Evolutionary conservation across 1,284 basidiomycete genomes (phyloP).

Genomic region (Sanghuangporus weigelae): DNA sequence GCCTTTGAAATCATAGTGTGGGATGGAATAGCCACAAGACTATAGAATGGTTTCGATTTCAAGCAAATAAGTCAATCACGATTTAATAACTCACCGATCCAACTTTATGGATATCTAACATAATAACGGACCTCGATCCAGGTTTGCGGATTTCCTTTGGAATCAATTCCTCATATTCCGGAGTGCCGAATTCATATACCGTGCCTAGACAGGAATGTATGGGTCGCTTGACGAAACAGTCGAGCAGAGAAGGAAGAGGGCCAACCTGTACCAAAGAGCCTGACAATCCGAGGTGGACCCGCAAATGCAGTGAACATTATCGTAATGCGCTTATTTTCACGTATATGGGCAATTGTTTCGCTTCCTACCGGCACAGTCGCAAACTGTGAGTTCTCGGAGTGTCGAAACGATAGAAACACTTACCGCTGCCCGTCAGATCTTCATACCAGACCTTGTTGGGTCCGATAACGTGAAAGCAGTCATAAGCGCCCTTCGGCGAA

Average conservation of each 20-base stretch:
- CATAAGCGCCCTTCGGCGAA: constrained; percentile 45
- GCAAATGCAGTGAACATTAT: constrained; percentile 55
- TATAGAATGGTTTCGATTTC: not conserved
- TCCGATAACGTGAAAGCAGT: constrained; percentile 45
- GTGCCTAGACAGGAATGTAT: constrained; percentile 29
- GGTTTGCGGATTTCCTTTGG: constrained; percentile 34
- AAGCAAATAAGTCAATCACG: not conserved
- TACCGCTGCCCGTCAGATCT: constrained; percentile 53
- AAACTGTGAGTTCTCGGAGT: not conserved
- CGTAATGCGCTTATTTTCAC: constrained; percentile 53
- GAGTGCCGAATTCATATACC: constrained; percentile 45
- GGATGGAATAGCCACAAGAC: constrained; percentile 33
- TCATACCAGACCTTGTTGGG: constrained; percentile 52
- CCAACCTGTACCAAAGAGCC: constrained; percentile 51
- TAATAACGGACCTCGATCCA: constrained; percentile 47
- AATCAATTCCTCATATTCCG: constrained; percentile 44
- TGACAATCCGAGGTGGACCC: constrained; percentile 37
- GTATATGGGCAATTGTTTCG: constrained; percentile 55
- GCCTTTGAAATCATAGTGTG: constrained; percentile 41
- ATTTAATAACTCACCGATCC: constrained; percentile 33
- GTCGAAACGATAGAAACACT: constrained; percentile 18
- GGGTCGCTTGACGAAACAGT: not conserved
- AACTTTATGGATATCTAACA: constrained; percentile 45
- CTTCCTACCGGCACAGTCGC: constrained; percentile 31
- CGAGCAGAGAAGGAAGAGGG: not conserved